These are phyloP conservation scores for Reticulascus tulasneorum DNA, from an alignment of 2,329 filamentous ascomycete species.

Conservation along the genomic window DNA sequence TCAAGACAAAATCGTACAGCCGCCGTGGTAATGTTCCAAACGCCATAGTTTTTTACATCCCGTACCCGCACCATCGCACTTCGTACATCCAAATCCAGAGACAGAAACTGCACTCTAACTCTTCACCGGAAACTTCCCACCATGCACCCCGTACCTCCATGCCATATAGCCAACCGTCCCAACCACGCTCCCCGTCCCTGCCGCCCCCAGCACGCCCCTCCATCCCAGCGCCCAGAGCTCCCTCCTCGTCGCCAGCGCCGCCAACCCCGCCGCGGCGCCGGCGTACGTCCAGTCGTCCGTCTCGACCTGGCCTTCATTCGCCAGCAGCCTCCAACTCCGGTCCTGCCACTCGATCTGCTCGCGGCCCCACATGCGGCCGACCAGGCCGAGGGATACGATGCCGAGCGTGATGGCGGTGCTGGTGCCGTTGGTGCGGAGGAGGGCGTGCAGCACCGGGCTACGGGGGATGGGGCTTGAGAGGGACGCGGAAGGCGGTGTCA, in stretches of 20 bases:
- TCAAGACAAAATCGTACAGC: no score
- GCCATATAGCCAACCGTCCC: constrained; percentile 45
- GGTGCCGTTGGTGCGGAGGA: constrained; percentile 42
- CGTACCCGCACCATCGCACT: no score
- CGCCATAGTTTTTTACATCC: no score
- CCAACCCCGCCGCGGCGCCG: constrained; percentile 29
- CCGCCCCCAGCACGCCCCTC: constrained; percentile 38
- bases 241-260: constrained; percentile 25
- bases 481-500: neutral
- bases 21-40: no score
- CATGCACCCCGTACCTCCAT: constrained; percentile 46
- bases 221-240: constrained; percentile 22
- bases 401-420: constrained; percentile 42
- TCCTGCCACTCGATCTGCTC: constrained; percentile 63
- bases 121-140: constrained; percentile 31
- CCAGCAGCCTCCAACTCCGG: constrained; percentile 57
- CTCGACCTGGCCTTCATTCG: constrained; percentile 53
- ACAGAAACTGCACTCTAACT: neutral
- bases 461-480: constrained; percentile 15
- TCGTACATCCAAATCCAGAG: neutral
- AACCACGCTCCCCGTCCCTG: constrained; percentile 43
- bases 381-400: constrained; percentile 38
- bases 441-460: constrained; percentile 25
- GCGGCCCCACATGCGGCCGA: constrained; percentile 48
- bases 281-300: constrained; percentile 52